phyloP scores from a whole-genome alignment of 75 land plant genomes.

The Larix kaempferi region DNA sequence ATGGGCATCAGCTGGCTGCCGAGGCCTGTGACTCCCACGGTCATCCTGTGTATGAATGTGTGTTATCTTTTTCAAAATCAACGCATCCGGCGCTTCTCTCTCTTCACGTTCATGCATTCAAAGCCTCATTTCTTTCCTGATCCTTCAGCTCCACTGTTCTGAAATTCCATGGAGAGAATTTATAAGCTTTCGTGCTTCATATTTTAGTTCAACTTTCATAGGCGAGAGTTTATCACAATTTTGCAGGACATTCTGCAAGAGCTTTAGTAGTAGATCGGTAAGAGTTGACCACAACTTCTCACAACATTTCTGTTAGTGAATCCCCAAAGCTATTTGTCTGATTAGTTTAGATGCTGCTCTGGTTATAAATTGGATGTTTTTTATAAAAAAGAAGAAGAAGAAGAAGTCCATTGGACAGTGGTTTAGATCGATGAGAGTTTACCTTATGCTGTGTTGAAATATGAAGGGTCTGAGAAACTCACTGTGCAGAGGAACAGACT shows the following conservation, averaged over 20 bases:
- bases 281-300: too few relatives aligned
- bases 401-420: not conserved
- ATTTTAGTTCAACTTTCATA: too few relatives aligned
- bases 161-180: not conserved
- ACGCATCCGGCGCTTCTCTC: not conserved
- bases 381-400: too few relatives aligned
- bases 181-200: too few relatives aligned
- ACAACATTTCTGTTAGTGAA: too few relatives aligned
- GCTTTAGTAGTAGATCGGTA: too few relatives aligned
- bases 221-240: too few relatives aligned
- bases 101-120: not conserved
- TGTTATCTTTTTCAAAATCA: not conserved
- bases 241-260: too few relatives aligned
- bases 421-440: not conserved
- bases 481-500: conserved; percentile 9
- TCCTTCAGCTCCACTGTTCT: not conserved
- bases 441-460: not conserved
- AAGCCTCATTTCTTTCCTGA: not conserved
- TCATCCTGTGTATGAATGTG: not conserved
- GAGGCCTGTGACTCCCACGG: not conserved
- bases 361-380: too few relatives aligned
- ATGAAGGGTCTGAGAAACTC: conserved; percentile 2
- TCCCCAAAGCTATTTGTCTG: too few relatives aligned
- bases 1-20: too few relatives aligned
- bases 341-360: too few relatives aligned